Evolutionary conservation across 1,284 basidiomycete species (phyloP), one percentile per base, ranked within the genome.

Genomic region (Fomitopsis palustris): DNA sequence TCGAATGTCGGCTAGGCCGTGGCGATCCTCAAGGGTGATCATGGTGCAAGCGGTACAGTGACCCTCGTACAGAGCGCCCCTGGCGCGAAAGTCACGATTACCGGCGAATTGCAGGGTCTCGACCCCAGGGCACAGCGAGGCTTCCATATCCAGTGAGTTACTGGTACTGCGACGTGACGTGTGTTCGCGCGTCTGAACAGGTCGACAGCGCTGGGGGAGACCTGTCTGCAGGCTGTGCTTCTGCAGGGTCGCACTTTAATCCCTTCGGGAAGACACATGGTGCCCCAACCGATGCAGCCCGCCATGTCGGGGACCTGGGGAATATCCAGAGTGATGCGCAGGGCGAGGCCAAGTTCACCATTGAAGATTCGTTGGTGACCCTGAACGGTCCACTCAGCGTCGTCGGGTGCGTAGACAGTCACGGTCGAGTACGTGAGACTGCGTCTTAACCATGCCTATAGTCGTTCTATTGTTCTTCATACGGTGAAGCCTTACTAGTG

Each of bases 221-320:
- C 72, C 71, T 86, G 63, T 81, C 78, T 37, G 76, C 81, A 58
- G 90, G 89, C 8, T 93, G 92, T 74, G 69, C 78, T 16, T 88
- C 87, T 23, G 81, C 91, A 38, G 89, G 90, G 10, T 66, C 85
- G 49, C 92, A 93, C 74, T 93, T 86, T 78, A 93, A 93, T 75
- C 90, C 90, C 0, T 80, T 80, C 69, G 77, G 74, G 35, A 79
- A 81, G 67, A 82, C 76, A 37, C 92, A 93, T 67, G 90, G 90
- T 57, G 85, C 79, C 4, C 88, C 83, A 23, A 70, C 72, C 12
- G 83, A 84, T 68, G 47, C 67, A 1, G 77, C 78, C 60, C 79
- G 90, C 62, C 92, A 93, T 72, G 82, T 88, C 27, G 91, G 92
- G 17, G 92, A 94, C 70, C 74, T 93, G 60, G 92, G 90, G 39